Evolutionary conservation across 176 grass and related monocot species (phyloP).

Genomic region (Melocanna baccifera): DNA sequence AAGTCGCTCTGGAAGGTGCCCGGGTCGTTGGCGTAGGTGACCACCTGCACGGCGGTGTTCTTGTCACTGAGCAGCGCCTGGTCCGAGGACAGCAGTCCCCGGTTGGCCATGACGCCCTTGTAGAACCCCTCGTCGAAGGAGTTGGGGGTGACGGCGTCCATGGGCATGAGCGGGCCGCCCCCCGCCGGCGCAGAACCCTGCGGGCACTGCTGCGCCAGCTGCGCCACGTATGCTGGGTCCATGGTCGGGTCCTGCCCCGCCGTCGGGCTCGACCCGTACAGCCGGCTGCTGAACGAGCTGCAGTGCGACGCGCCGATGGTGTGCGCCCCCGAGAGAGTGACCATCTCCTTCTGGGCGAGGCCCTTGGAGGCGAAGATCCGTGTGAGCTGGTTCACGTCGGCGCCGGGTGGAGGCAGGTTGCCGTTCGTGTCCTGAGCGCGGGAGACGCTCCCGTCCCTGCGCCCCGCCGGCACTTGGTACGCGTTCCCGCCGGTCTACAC

Average conservation of each 20-base stretch:
- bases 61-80: constrained; percentile 52
- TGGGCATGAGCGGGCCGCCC: constrained; percentile 44
- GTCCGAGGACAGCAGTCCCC: constrained; percentile 75
- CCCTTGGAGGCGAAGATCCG: constrained; percentile 67
- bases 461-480: constrained; percentile 67
- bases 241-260: constrained; percentile 55
- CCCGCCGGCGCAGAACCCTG: not conserved
- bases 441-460: constrained; percentile 61
- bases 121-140: constrained; percentile 83
- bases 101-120: constrained; percentile 58
- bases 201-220: constrained; percentile 60
- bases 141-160: constrained; percentile 64
- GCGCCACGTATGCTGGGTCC: constrained; percentile 58
- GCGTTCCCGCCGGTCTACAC: constrained; percentile 63
- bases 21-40: constrained; percentile 56
- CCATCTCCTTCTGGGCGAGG: constrained; percentile 63
- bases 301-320: constrained; percentile 81
- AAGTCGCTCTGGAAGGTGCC: constrained; percentile 64
- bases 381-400: constrained; percentile 49
- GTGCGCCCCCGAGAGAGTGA: constrained; percentile 90
- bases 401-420: constrained; percentile 67
- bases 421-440: constrained; percentile 44
- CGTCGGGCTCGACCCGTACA: constrained; percentile 35
- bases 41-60: constrained; percentile 60
- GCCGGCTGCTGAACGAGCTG: constrained; percentile 66